Evolutionary conservation across 2,329 filamentous ascomycete species (phyloP), one percentile per base, ranked within the genome.

Genomic region (Aspergillus transmontanensis): DNA sequence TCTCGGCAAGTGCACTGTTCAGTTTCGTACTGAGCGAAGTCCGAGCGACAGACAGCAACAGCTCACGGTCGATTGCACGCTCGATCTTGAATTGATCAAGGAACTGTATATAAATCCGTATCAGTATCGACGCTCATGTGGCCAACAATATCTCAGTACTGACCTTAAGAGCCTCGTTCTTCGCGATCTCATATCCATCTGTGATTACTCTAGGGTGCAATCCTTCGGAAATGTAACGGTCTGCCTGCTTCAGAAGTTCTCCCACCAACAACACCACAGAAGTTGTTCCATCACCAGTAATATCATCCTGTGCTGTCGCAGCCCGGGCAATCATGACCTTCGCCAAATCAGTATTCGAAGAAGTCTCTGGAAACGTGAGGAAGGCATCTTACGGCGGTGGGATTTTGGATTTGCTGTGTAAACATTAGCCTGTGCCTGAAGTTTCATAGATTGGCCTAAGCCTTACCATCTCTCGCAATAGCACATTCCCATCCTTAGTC

Each of bases 221-320:
- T n/a, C 95, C 95, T 81, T 99, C 95, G 14, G 91, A 89, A 75
- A 99, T 98, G 79, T 96, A 93, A 79, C 95, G 88, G 79, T 98
- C 92, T 64, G 95, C 95, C 84, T 99, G 95, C 86, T 98, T 99
- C 76, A 99, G 83, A 64, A 99, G 88, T 84, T 99, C 95, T 78
- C 95, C 95, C 58, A 99, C 94, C 78, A 98, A 83, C 72, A 99
- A 83, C 58, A 99, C 95, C 34, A 97, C 94, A 54, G 93, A 97
- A 48, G 95, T 99, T 72, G 95, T 99, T 75, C 95, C 95, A 79
- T 99, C 95, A 75, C 95, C 95, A 72, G 93, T 96, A 72, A 99
- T 99, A 75, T 99, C 95, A 79, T 99, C 95, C 79, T 99, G 94
- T 70, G 95, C 95, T 43, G 95, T 99, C 62, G 95, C 95, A 73